Evolutionary conservation across 345 rosid species (phyloP).

Genomic region (Alliaria petiolata): DNA sequence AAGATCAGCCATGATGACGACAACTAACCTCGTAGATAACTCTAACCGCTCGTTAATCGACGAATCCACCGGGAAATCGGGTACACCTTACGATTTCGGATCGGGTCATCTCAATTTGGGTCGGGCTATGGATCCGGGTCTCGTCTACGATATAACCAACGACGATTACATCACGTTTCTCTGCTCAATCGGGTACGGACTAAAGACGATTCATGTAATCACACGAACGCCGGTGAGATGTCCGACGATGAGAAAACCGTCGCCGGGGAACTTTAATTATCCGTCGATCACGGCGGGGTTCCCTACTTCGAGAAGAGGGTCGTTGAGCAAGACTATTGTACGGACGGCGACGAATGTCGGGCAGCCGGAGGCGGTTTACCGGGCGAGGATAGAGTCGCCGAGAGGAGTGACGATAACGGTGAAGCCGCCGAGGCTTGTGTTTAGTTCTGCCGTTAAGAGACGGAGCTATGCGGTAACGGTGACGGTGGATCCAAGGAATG

Average conservation of each 20-base stretch:
- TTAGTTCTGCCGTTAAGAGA: constrained; percentile 46
- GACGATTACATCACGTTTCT: constrained; percentile 62
- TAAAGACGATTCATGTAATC: constrained; percentile 66
- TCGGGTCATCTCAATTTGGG: constrained; percentile 68
- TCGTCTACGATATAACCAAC: constrained; percentile 60
- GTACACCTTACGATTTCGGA: constrained; percentile 62
- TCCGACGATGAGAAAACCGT: constrained; percentile 46
- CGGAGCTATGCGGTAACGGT: constrained; percentile 54
- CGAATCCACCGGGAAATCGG: constrained; percentile 65
- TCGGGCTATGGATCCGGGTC: constrained; percentile 77
- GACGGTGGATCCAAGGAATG: constrained; percentile 42
- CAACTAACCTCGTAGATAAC: constrained; percentile 56
- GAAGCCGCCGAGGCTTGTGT: constrained; percentile 54
- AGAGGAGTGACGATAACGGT: constrained; percentile 58
- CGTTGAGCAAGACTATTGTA: constrained; percentile 40
- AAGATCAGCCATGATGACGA: constrained; percentile 85
- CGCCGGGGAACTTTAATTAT: constrained; percentile 70
- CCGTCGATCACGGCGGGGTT: constrained; percentile 76
- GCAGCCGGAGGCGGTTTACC: constrained; percentile 37
- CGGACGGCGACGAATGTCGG: constrained; percentile 80
- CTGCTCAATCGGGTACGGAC: constrained; percentile 67
- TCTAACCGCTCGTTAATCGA: constrained; percentile 31
- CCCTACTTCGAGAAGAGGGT: constrained; percentile 37
- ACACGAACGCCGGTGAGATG: constrained; percentile 52
- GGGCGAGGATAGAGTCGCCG: constrained; percentile 44